A percentile compares a stretch with the other conserved stretches of the same genome.
These are phyloP conservation scores for Brettanomyces sp. DNA, from an alignment of 805 yeast genomes.

Conservation along the genomic window DNA sequence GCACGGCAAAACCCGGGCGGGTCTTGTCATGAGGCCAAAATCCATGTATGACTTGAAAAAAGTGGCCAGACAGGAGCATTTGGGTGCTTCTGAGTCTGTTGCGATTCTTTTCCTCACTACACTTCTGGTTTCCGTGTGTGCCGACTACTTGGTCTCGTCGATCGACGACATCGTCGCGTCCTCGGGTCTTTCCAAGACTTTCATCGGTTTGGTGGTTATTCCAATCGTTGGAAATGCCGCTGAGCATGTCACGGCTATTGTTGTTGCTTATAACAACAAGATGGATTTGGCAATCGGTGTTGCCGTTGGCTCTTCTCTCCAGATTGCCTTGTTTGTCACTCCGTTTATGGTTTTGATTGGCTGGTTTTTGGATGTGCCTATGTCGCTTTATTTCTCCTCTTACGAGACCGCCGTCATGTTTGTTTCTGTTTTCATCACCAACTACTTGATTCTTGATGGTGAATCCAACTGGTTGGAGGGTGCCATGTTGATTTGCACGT, in stretches of 20 bases:
- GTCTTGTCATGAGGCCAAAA: slow-evolving; percentile 20
- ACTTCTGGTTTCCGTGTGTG: slow-evolving; percentile 75
- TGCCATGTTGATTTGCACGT: slow-evolving; percentile 80
- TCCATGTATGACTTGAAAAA: slow-evolving; percentile 19
- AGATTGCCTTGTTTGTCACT: slow-evolving; percentile 89
- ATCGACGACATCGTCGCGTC: slow-evolving; percentile 81
- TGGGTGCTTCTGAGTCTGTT: slow-evolving; percentile 48
- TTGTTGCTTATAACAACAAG: slow-evolving; percentile 91
- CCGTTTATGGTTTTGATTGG: slow-evolving; percentile 92
- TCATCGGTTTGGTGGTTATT: slow-evolving; percentile 84
- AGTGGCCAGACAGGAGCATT: slow-evolving; percentile 24
- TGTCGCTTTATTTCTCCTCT: slow-evolving; percentile 85
- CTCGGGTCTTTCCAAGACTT: slow-evolving; percentile 86
- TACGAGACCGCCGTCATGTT: slow-evolving; percentile 91
- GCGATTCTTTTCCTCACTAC: slow-evolving; percentile 56
- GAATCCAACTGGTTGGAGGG: slow-evolving; percentile 98
- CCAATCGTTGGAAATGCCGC: slow-evolving; percentile 99
- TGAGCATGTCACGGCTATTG: slow-evolving; percentile 93
- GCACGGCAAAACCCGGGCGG: slow-evolving; percentile 13
- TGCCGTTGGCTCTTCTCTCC: slow-evolving; percentile 92
- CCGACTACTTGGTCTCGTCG: slow-evolving; percentile 88
- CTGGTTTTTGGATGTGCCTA: slow-evolving; percentile 86
- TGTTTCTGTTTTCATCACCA: slow-evolving; percentile 80
- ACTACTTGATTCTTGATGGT: slow-evolving; percentile 84
- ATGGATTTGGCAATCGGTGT: slow-evolving; percentile 97